Evolutionary conservation across 78 protist species (phyloP).

Genomic region (Monosiga brevicollis): DNA sequence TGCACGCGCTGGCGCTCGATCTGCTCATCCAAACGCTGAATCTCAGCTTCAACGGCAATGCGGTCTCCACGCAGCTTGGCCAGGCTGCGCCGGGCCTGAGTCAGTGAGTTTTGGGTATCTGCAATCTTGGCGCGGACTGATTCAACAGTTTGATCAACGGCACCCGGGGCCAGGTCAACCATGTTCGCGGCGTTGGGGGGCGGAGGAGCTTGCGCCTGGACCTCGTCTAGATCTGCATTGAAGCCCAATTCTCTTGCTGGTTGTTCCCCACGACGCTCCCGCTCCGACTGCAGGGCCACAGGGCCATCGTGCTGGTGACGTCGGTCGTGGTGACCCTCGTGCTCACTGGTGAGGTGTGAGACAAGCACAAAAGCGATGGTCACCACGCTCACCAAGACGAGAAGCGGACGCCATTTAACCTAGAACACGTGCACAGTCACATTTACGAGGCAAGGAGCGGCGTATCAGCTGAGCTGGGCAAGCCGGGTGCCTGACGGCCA

Average conservation of each 20-base stretch:
- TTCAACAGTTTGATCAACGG: background rate
- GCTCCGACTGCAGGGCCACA: background rate
- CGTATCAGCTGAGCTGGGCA: too few relatives aligned
- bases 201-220: too few relatives aligned
- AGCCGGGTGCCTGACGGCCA: too few relatives aligned
- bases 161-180: background rate
- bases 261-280: background rate
- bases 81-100: background rate
- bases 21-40: background rate
- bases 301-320: background rate
- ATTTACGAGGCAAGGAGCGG: too few relatives aligned
- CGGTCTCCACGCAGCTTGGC: too few relatives aligned
- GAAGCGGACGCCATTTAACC: background rate
- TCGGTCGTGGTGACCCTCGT: background rate
- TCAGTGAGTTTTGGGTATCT: background rate
- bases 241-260: background rate
- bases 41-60: too few relatives aligned
- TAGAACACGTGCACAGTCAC: background rate
- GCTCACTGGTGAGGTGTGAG: background rate
- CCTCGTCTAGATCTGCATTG: background rate
- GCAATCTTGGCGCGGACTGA: background rate
- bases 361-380: background rate
- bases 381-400: background rate
- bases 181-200: too few relatives aligned
- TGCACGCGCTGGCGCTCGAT: background rate